A percentile compares a stretch with the other conserved stretches of the same genome.
phyloP scores from a whole-genome alignment of 202 grass and related monocot species.

The Saccharum hybrid region DNA sequence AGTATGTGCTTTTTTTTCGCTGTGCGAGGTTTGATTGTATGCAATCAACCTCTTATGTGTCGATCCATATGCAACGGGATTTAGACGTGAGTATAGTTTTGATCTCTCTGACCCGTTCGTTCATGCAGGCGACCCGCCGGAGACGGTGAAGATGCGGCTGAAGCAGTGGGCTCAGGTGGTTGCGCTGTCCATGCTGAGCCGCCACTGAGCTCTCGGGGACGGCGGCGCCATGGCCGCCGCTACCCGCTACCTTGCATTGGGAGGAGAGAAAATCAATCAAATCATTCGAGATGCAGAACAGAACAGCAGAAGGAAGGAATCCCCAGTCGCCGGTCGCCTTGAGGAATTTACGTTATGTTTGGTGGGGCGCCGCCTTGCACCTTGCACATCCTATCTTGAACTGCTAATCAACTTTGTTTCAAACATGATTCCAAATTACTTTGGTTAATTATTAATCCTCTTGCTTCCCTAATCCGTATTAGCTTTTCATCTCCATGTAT shows the following conservation, averaged over 20 bases:
- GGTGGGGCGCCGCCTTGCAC: conserved; percentile 22
- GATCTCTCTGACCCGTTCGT: not conserved
- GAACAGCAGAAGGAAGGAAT: conserved; percentile 34
- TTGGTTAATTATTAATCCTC: conserved; percentile 21
- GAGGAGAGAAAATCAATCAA: not conserved
- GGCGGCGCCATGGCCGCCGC: not conserved
- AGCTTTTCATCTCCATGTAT: not conserved
- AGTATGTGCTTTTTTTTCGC: not conserved
- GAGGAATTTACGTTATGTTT: conserved; percentile 25
- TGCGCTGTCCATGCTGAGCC: conserved; percentile 61
- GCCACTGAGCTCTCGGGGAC: conserved; percentile 5
- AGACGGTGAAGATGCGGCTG: conserved; percentile 78
- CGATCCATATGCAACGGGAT: not conserved
- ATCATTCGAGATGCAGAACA: not conserved
- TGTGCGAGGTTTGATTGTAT: not conserved
- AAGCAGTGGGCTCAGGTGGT: conserved; percentile 98
- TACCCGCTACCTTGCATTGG: not conserved
- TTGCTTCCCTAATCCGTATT: not conserved
- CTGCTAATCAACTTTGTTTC: conserved; percentile 25
- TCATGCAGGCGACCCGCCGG: conserved; percentile 66
- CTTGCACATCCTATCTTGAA: conserved; percentile 6
- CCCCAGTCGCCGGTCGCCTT: not conserved
- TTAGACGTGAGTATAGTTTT: not conserved
- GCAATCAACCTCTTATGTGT: not conserved
- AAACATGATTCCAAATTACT: not conserved